Base-by-base conservation (phyloP, 139 green algal genomes). In the Chlorella sp. region DNA sequence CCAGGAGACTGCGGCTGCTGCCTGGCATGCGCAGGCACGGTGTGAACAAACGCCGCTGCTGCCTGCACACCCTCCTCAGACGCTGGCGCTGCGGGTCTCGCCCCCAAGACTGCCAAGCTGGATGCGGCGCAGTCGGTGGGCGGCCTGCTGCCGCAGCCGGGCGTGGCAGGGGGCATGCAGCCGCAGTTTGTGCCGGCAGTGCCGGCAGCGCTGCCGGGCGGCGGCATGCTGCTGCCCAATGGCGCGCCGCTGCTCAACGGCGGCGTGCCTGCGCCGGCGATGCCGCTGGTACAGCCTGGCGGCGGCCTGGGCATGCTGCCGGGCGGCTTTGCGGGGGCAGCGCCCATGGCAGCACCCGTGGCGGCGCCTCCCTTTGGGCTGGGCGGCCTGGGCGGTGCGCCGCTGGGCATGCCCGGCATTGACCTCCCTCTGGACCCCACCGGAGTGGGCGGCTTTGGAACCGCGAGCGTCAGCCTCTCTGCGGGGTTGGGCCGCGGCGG, bases 111-210 rank as follows among this genome's bases (percentile, higher is more conserved):
- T 2, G 34, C 48, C 48, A 81, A 81, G 34, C 22, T 68, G n/a
- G 74, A 7, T 4, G 0, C 54, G 0, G 76, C 34, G 36, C 76
- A 82, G 54, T 51, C 51, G 11, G 76, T 58, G 26, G 43, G 30
- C 30, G 73, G 73, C 43, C 13, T 67, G 34, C 34, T 26, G 51
- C 30, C 76, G 36, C 36, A 70, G 54, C 54, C 54, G 6, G 76
- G 76, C 36, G 20, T 70, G 54, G 76, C 76, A 5, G 76, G 76
- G 36, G 38, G 36, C 51, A 70, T 82, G 76, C 76, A 82, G 76
- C 51, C 54, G 76, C 76, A 64, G 14, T 82, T 54, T 40, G 16
- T 82, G 54, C 44, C 36, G 0, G 9, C 32, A 38, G 76, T 16
- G 26, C 54, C 36, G 38, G 48, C 36, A 72, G 54, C 43, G 73